Base-by-base conservation (phyloP, 1,284 basidiomycete species). In the Ceratobasidium sp. region DNA sequence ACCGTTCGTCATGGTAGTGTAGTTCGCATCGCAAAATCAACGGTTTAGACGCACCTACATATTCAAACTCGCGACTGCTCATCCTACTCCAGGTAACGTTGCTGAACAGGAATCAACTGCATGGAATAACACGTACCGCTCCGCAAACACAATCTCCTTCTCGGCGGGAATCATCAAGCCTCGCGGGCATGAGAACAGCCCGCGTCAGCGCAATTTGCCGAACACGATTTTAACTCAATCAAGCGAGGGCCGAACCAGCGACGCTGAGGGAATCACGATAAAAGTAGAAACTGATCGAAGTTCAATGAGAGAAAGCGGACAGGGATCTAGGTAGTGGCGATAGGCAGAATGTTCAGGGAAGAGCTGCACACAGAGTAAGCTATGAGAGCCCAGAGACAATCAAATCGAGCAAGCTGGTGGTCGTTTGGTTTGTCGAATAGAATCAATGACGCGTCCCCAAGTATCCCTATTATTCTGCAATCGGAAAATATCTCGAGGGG, bases 51-150 rank as follows among this genome's bases (percentile, higher is more conserved):
- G 44, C n/a, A 5, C 31, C 56, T n/a, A 17, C 44, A 29, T n/a
- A 19, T 47, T n/a, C 29, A 29, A 19, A 19, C 5, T 36, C 22
- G 2, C n/a, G 6, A 41, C 14, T 7, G 17, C 69, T 51, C n/a
- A 62, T 57, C 57, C 74, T 76, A 44, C 50, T 47, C 75, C 75
- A 76, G 51, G 59, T 65, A 44, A 76, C 45, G 24, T 74, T 57
- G 5, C 48, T 24, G 22, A 69, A 60, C 6, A 71, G 60, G 24
- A 66, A 47, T 76, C 71, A 5, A 44, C 3, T 0, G 63, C 73
- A 36, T 76, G 75, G 71, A 71, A 76, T 3, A 60, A 72, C 24
- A 63, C 71, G 33, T 47, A 76, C 65, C 66, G 72, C 29, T 56
- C 56, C 9, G 74, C 56, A 50, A 60, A 59, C 2, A 75, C 64